Evolutionary conservation across 208 protist species (phyloP), one percentile per base, ranked within the genome.

Genomic region (Zelonia costaricensis): DNA sequence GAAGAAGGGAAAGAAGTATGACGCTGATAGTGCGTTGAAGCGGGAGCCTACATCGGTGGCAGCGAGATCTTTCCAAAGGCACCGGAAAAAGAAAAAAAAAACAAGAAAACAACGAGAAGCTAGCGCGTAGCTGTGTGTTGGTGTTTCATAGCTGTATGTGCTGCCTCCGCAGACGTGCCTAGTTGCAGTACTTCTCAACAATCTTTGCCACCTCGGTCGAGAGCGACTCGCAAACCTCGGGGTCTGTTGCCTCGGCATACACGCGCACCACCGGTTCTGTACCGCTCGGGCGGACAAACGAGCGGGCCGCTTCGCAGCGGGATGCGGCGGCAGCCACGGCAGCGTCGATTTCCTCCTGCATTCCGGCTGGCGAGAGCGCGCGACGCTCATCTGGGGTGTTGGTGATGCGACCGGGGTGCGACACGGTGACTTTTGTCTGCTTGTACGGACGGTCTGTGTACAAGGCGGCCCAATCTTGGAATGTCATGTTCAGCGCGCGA

Each of bases 241-340:
- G 20, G 33, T 27, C 70, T 28, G 62, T 56, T 5, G 84, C 74
- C 43, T 97, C 95, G 0, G 88, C 83, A 66, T 97, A 97, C 12
- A 97, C 80, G 20, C 93, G 77, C 15, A 98, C 93, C 54, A 98
- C 81, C 4, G 97, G 88, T 62, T 98, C 97, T 3, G 97, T 98
- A 13, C 97, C 97, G 35, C 91, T 97, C 0, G 95, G 95, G 2
- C 97, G 74, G 18, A 96, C 93, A 84, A 98, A 98, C 0, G 85
- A 71, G 2, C 91, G 78, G 2, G 81, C 80, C 13, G 43, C 36
- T 3, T 46, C 36, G 39, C 48, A 58, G 10, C 27, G 28, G 18
- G 35, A 46, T 12, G 59, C 44, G 12, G 38, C 44, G 8, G 7
- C 8, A 10, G 66, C 53, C 15, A 98, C 92, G 20, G 77, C 72